Evolutionary conservation across 331 rosid species (phyloP), one percentile per base, ranked within the genome.

Genomic region (Pyrus hybrid): DNA sequence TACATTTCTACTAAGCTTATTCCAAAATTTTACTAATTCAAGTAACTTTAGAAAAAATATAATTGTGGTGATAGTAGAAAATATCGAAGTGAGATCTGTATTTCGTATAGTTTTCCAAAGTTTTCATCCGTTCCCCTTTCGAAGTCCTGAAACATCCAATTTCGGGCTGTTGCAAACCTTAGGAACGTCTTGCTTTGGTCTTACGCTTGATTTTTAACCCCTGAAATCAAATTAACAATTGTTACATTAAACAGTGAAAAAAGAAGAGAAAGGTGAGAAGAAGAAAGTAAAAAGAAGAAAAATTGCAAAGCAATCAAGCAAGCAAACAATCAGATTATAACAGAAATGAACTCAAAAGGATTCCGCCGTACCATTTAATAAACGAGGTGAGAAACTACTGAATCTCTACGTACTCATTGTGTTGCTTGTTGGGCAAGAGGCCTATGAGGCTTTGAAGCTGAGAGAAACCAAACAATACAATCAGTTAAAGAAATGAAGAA

Each of bases 381-480:
- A 41, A 41, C 47, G 14, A 41, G 47, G 14, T 41, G 47, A 41
- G 47, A 41, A 41, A 41, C 47, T 11, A 41, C 4, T 11, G 14
- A 41, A 41, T 41, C 29, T 5, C 26, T 61, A 43, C 7, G 20
- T 9, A 13, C 12, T 22, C 9, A 9, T 29, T 25, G 47, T 51
- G 71, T 54, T 77, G 76, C 68, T 35, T 74, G 82, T 8, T 75
- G 76, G 60, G 71, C 80, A 30, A 86, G 56, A 66, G 89, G 89
- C 68, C 93, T 85, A 76, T 91, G 97, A 49, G 98, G 98, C 83
- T 89, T 93, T 51, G 98, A 97, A 84, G 97, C 97, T 93, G 93
- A 68, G 72, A 71, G 41, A 86, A 64, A 58, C 43, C 56, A 62
- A 72, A 35, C 32, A 28, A 49, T 29, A 75, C 33, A 6, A 33